These are phyloP conservation scores for Multifurca ochricompacta DNA, from an alignment of 768 basidiomycete genomes.

Conservation along the genomic window DNA sequence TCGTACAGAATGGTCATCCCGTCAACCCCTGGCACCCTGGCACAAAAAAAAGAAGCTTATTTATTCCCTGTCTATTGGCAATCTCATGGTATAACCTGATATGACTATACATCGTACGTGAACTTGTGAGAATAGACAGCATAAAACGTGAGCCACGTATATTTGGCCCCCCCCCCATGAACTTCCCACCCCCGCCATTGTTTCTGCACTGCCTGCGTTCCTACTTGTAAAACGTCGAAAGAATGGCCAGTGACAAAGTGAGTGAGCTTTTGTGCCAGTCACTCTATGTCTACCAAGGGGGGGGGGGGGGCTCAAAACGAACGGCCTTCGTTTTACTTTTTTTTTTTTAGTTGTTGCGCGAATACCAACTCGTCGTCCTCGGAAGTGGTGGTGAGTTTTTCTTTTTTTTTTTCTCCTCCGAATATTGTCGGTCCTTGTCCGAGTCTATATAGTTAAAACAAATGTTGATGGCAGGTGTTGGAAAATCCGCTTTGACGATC, in stretches of 20 bases:
- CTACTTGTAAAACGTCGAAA: neutral
- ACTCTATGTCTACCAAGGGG: neutral
- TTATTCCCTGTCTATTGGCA: neutral
- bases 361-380: slow-evolving; percentile 98
- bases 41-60: neutral
- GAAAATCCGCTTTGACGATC: slow-evolving; percentile 91
- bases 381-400: slow-evolving; percentile 79
- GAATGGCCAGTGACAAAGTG: slow-evolving; percentile 7
- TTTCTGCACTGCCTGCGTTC: neutral
- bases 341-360: slow-evolving; percentile 64
- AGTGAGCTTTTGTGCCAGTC: slow-evolving; percentile 75
- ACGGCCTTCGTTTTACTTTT: neutral
- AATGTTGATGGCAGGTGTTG: slow-evolving; percentile 54
- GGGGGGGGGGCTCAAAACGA: neutral
- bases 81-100: neutral
- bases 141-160: neutral
- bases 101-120: neutral
- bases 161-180: neutral
- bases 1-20: too few relatives aligned
- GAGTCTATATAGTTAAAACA: too few relatives aligned
- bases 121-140: neutral
- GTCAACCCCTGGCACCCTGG: neutral
- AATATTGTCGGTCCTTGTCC: too few relatives aligned
- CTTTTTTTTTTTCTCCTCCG: too few relatives aligned
- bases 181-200: neutral